A percentile compares a stretch with the other conserved stretches of the same genome.
Evolutionary conservation across 208 protist genomes (phyloP).

Genomic region (Crithidia sp.): DNA sequence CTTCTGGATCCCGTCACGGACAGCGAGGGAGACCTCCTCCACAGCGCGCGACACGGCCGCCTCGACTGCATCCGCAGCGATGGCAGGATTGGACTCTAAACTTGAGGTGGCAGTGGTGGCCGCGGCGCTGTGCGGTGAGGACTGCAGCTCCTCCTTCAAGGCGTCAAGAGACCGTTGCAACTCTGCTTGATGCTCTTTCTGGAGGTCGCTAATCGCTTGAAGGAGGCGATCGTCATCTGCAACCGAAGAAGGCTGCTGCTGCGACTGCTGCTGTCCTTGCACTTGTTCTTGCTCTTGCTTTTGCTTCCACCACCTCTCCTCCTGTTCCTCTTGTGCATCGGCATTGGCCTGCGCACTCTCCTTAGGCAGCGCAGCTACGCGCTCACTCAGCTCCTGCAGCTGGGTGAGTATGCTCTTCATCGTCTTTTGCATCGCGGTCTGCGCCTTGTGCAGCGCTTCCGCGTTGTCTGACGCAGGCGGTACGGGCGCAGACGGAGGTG

Average conservation of each 20-base stretch:
- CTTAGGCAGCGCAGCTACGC: background rate
- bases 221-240: conserved; percentile 23
- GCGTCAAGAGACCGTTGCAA: conserved; percentile 1
- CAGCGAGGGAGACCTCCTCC: background rate
- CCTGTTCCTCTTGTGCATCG: too few species aligned
- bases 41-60: background rate
- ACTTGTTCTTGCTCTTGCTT: too few species aligned
- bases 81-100: too few species aligned
- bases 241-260: background rate
- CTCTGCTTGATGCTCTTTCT: conserved; percentile 19
- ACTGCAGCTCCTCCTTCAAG: conserved; percentile 13
- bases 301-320: too few species aligned
- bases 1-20: conserved; percentile 14
- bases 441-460: background rate
- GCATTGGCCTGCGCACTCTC: too few species aligned
- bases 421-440: conserved; percentile 6
- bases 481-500: too few species aligned
- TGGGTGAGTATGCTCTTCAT: conserved; percentile 12
- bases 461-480: background rate
- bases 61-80: conserved; percentile 10
- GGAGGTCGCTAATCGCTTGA: conserved; percentile 10
- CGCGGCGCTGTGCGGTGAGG: background rate
- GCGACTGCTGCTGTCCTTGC: too few species aligned
- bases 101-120: too few species aligned
- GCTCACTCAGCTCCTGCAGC: conserved; percentile 26